These are phyloP conservation scores for Endoconidiophora polonica DNA, from an alignment of 2,329 filamentous ascomycete genomes.

Conservation along the genomic window DNA sequence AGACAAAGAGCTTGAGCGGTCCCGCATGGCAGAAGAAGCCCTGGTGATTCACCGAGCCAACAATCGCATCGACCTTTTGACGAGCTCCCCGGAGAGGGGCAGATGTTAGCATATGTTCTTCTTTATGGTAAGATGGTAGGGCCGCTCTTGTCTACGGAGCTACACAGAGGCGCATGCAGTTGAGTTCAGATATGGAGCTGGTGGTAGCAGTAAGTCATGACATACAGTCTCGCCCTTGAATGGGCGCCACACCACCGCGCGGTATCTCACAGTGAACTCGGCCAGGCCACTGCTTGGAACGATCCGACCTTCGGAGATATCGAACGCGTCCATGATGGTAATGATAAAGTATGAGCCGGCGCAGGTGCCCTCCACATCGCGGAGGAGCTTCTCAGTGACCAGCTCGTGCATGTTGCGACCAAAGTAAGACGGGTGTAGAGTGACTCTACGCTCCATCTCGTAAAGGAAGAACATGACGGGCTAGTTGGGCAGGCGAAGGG, in stretches of 20 bases:
- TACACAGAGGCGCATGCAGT: too few species aligned
- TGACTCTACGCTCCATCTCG: conserved; percentile 87
- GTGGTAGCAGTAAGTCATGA: not conserved
- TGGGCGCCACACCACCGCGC: conserved; percentile 91
- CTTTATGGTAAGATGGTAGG: too few species aligned
- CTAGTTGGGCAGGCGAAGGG: not conserved
- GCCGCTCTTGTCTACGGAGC: too few species aligned
- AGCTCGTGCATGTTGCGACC: conserved; percentile 84
- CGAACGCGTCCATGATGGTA: conserved; percentile 90
- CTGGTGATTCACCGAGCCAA: conserved; percentile 77
- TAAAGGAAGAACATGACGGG: conserved; percentile 89
- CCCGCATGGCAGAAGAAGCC: conserved; percentile 82
- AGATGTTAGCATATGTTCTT: conserved; percentile 1
- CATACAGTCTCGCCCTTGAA: conserved; percentile 96
- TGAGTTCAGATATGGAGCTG: not conserved
- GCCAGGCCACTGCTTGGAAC: conserved; percentile 81
- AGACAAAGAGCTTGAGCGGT: conserved; percentile 63
- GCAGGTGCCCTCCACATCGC: conserved; percentile 89
- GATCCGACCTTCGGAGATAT: conserved; percentile 85
- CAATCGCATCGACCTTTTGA: conserved; percentile 72
- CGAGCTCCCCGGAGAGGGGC: too few species aligned
- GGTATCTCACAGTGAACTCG: conserved; percentile 88
- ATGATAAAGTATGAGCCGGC: conserved; percentile 96
- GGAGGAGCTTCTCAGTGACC: conserved; percentile 73
- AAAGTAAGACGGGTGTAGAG: conserved; percentile 93